These are phyloP conservation scores for Phlebopus sp. DNA, from an alignment of 1,284 basidiomycete species.

Conservation along the genomic window DNA sequence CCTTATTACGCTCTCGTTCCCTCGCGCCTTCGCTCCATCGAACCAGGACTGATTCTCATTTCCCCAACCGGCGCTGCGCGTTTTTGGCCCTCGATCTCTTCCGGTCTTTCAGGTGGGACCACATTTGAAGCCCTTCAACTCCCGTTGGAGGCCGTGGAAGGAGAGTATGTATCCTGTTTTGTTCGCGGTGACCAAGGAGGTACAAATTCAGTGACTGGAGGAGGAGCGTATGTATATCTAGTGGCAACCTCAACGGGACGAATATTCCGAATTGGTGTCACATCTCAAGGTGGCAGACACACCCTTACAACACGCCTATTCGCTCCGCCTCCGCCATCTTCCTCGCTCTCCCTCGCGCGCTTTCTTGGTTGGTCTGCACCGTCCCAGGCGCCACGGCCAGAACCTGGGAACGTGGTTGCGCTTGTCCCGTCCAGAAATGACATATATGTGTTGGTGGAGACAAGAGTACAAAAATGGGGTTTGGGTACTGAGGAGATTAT, in stretches of 20 bases:
- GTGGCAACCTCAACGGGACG: slow-evolving; percentile 64
- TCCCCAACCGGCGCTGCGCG: slow-evolving; percentile 63
- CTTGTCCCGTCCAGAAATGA: slow-evolving; percentile 45
- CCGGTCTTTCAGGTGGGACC: slow-evolving; percentile 78
- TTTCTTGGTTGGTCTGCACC: slow-evolving; percentile 53
- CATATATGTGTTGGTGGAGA: slow-evolving; percentile 65
- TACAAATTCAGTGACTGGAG: slow-evolving; percentile 4
- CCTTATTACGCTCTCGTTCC: slow-evolving; percentile 72
- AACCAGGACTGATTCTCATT: slow-evolving; percentile 74
- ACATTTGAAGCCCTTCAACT: slow-evolving; percentile 54
- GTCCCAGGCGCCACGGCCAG: slow-evolving; percentile 25
- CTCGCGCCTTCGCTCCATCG: slow-evolving; percentile 50
- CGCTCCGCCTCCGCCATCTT: slow-evolving; percentile 47
- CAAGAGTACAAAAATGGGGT: slow-evolving; percentile 66
- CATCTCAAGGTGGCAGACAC: slow-evolving; percentile 65
- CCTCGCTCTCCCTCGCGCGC: slow-evolving; percentile 52
- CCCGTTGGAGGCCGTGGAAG: slow-evolving; percentile 41
- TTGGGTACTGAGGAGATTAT: slow-evolving; percentile 58
- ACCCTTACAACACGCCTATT: slow-evolving; percentile 56
- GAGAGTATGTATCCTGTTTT: slow-evolving; percentile 64
- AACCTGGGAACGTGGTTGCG: slow-evolving; percentile 58
- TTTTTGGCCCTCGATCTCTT: slow-evolving; percentile 80
- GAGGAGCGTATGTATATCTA: slow-evolving; percentile 41
- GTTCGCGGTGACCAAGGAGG: slow-evolving; percentile 61
- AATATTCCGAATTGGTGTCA: slow-evolving; percentile 61